A percentile compares a stretch with the other conserved stretches of the same genome.
These are phyloP conservation scores for Parastagonospora avenae DNA, from an alignment of 2,329 filamentous ascomycete species.

Conservation along the genomic window DNA sequence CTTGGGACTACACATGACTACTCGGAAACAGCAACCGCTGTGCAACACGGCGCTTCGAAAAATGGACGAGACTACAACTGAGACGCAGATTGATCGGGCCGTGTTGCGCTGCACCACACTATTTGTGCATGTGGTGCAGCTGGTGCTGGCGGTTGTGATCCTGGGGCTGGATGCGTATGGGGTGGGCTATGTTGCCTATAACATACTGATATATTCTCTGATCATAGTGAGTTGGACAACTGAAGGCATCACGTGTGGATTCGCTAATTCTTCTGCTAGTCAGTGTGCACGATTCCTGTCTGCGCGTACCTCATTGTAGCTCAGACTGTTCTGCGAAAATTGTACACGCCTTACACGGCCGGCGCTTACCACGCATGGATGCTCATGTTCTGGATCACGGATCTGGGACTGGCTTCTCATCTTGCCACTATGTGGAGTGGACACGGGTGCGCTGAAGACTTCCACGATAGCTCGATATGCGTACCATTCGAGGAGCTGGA, in stretches of 20 bases:
- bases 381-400: conserved; percentile 58
- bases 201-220: conserved; percentile 42
- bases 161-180: conserved; percentile 57
- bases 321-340: background rate
- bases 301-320: conserved; percentile 53
- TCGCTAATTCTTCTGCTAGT: conserved; percentile 10
- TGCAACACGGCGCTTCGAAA: too few species aligned
- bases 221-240: conserved; percentile 17
- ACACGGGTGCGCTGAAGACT: conserved; percentile 12
- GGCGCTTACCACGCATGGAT: conserved; percentile 27
- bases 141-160: conserved; percentile 52
- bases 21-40: too few species aligned
- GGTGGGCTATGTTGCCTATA: conserved; percentile 47
- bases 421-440: conserved; percentile 27
- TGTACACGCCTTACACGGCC: background rate
- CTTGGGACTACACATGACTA: too few species aligned
- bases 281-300: conserved; percentile 41
- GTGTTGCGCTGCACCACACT: conserved; percentile 21
- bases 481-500: conserved; percentile 11
- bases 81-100: background rate
- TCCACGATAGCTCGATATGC: conserved; percentile 16
- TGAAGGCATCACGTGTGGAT: background rate
- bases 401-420: conserved; percentile 31
- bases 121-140: conserved; percentile 26
- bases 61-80: conserved; percentile 7